Base-by-base conservation (phyloP, 495 filamentous ascomycete genomes). In the Xylona heveae region DNA sequence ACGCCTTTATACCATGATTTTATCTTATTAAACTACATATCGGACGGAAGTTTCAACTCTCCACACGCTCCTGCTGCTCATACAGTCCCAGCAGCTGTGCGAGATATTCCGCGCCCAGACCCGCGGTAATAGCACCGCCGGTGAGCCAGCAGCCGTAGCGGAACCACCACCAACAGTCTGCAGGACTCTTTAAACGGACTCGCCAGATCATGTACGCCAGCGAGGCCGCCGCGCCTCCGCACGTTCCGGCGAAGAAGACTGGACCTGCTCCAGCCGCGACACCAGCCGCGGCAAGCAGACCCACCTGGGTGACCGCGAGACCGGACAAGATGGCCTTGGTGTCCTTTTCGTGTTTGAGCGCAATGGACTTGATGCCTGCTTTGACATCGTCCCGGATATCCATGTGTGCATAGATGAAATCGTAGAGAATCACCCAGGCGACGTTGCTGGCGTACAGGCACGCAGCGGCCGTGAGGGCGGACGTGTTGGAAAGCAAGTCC, bases 401-500 rank as follows among this genome's bases (percentile, higher is more conserved):
- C 76, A 94, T 93, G 53, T 94, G 84, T 20, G 90, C 88, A 53
- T 97, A 97, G 13, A 97, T 91, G 74, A 92, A 94, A 54, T 97
- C 88, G 45, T 97, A 97, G 35, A 94, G 48, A 25, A 95, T 67
- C 6, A 88, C 93, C 88, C 88, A 97, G 1, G 83, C 71, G 17
- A 92, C 59, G 45, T 85, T 92, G 39, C 78, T 85, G 10, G 66
- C 55, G 51, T 95, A 95, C 25, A 97, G 56, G 18, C 71, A 63
- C 2, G 60, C 69, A 6, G 83, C 77, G 0, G 77, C 67, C 24
- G 62, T 54, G 38, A 78, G 48, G 10, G 80, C 71, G 17, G 66
- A 48, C 14, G 49, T 50, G 38, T 91, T 73, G 16, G 56, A 42
- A 9, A 88, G 50, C 37, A 94, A 50, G 46, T 91, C 82, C 23